Evolutionary conservation across 805 yeast genomes (phyloP), one percentile per base, ranked within the genome.

Genomic region (Candida coquimbonensis): DNA sequence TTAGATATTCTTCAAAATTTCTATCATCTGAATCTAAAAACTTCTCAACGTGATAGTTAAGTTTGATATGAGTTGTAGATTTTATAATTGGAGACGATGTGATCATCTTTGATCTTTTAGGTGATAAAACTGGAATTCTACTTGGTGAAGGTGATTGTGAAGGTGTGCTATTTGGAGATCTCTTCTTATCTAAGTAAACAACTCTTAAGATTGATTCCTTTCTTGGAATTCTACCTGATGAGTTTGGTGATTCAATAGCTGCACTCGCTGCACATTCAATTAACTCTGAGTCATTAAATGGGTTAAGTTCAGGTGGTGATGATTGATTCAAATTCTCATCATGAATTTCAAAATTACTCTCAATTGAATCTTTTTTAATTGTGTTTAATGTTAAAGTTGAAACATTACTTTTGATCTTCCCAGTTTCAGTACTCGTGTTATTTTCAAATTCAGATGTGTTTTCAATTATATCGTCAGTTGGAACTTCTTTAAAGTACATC

Each of bases 1-100:
- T 33, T n/a, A 59, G 48, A 31, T 40, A 58, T 4, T 13, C 24
- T 36, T 57, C 61, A 37, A 19, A 25, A 5, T 48, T 45, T 16
- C 34, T 39, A 11, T 39, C 38, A 1, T 34, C 27, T 12, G 24
- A 16, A 9, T 41, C 24, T 9, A 42, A 6, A 31, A 35, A 24
- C 3, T 19, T 31, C 9, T 12, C 11, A 16, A 42, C 21, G 13
- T 19, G 14, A 8, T 17, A 13, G 29, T 42, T 36, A 21, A 36
- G 7, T 16, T 25, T 11, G 16, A 25, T 9, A 6, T 14, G n/a
- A 17, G 12, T 7, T 17, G 36, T 3, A 7, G 35, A 16, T 24
- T 16, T 9, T 33, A 39, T 26, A n/a, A 39, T 14, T 16, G 46
- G 38, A 1, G 43, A 39, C 9, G 38, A n/a, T 42, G 29, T 35